Conservation (phyloP, 495 filamentous ascomycete species). For the Talaromyces thailandensis region DNA sequence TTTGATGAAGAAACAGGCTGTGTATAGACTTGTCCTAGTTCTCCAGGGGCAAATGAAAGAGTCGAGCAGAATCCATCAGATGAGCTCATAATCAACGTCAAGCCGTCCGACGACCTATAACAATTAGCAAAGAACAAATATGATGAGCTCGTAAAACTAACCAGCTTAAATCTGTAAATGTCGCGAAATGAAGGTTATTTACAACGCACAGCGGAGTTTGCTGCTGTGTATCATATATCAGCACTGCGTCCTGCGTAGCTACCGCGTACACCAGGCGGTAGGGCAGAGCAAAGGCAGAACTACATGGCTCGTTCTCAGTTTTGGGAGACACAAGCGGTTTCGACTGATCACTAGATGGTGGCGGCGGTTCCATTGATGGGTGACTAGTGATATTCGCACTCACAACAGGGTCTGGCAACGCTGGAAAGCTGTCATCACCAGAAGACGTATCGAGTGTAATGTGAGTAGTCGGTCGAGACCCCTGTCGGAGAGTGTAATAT, state of each 20-base stretch:
- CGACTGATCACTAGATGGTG: constrained; percentile 31
- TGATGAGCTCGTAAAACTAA: constrained; percentile 31
- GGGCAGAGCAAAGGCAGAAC: constrained; percentile 70
- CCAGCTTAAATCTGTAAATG: constrained; percentile 96
- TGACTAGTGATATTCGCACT: constrained; percentile 47
- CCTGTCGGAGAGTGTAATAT: constrained; percentile 71
- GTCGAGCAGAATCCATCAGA: constrained; percentile 97
- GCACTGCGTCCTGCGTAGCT: constrained; percentile 91
- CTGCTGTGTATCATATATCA: constrained; percentile 96
- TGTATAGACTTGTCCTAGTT: constrained; percentile 78
- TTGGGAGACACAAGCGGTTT: constrained; percentile 45
- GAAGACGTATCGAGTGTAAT: constrained; percentile 93
- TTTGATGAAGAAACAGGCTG: constrained; percentile 30
- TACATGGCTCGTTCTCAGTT: constrained; percentile 44
- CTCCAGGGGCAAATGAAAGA: constrained; percentile 72
- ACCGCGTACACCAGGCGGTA: constrained; percentile 97
- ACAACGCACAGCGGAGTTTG: constrained; percentile 85
- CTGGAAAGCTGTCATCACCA: constrained; percentile 70
- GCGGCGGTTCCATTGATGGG: constrained; percentile 74
- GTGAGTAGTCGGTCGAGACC: constrained; percentile 61
- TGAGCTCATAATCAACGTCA: constrained; percentile 88
- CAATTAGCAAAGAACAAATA: constrained; percentile 3
- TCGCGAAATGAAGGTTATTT: constrained; percentile 93
- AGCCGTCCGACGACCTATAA: constrained; percentile 82
- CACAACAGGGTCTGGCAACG: constrained; percentile 74